Evolutionary conservation across 2,329 filamentous ascomycete species (phyloP).

Genomic region (Bipolaris zeicola): DNA sequence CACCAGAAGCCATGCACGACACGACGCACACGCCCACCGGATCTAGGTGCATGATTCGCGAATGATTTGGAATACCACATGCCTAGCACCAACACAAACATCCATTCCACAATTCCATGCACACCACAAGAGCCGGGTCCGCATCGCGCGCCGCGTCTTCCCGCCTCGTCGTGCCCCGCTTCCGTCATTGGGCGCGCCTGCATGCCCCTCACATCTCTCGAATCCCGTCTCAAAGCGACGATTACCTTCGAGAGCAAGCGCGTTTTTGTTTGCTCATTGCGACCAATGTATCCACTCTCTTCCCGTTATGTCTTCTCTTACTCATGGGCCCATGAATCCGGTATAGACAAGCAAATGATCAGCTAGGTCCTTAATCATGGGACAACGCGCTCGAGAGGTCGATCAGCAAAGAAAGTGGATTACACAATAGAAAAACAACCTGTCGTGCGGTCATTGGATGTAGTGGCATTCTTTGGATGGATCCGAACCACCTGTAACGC

Average conservation of each 20-base stretch:
- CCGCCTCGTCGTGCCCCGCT: slow-evolving; percentile 4
- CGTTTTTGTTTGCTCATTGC: not conserved
- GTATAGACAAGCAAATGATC: not conserved
- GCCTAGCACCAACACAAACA: not conserved
- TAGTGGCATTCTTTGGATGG: too few relatives aligned
- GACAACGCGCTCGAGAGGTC: too few relatives aligned
- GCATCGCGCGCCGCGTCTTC: not conserved
- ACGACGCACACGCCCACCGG: not conserved
- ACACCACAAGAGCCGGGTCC: not conserved
- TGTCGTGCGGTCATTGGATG: not conserved
- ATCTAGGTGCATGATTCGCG: not conserved
- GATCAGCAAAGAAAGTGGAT: not conserved
- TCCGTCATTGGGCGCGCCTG: not conserved
- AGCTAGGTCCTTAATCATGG: too few relatives aligned
- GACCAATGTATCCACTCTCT: too few relatives aligned
- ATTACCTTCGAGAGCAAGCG: not conserved
- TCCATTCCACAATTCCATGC: not conserved
- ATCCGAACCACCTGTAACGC: too few relatives aligned
- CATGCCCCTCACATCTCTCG: not conserved
- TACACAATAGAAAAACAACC: not conserved
- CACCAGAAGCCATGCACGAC: not conserved
- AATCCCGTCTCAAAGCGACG: not conserved
- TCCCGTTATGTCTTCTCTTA: too few relatives aligned
- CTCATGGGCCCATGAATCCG: not conserved
- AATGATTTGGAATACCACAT: not conserved